phyloP scores from a whole-genome alignment of 805 yeast genomes.

The Starmerella kuoi region DNA sequence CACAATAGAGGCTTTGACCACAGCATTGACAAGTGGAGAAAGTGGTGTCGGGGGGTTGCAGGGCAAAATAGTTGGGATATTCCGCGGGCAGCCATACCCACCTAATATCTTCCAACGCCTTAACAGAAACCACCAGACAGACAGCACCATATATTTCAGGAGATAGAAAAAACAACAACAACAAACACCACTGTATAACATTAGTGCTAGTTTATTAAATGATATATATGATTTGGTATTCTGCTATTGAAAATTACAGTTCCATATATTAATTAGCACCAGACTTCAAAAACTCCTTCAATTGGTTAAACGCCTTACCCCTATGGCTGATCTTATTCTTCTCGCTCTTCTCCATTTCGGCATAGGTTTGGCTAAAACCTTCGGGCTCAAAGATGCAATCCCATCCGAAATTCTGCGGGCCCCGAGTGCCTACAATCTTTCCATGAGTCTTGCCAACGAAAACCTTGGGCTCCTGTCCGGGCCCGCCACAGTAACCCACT shows the following conservation, averaged over 20 bases:
- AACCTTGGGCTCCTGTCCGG: constrained; percentile 55
- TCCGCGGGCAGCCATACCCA: too few relatives aligned
- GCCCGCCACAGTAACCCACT: constrained; percentile 79
- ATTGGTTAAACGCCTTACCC: constrained; percentile 63
- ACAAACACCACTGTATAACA: too few relatives aligned
- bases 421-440: constrained; percentile 60
- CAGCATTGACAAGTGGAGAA: constrained; percentile 3
- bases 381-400: constrained; percentile 80
- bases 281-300: constrained; percentile 44
- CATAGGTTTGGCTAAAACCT: constrained; percentile 62
- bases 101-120: too few relatives aligned
- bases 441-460: constrained; percentile 85
- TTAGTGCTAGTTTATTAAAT: too few relatives aligned
- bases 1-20: constrained; percentile 5
- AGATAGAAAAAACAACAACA: too few relatives aligned
- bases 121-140: too few relatives aligned
- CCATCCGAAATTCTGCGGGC: constrained; percentile 85
- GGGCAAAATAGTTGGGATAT: background rate
- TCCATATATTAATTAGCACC: too few relatives aligned
- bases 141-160: too few relatives aligned
- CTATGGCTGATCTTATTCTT: constrained; percentile 85
- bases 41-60: background rate
- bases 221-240: too few relatives aligned
- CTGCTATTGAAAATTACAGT: too few relatives aligned
- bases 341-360: constrained; percentile 66